These are phyloP conservation scores for Alternaria hordeiaustralica DNA, from an alignment of 2,329 filamentous ascomycete species.

Conservation along the genomic window DNA sequence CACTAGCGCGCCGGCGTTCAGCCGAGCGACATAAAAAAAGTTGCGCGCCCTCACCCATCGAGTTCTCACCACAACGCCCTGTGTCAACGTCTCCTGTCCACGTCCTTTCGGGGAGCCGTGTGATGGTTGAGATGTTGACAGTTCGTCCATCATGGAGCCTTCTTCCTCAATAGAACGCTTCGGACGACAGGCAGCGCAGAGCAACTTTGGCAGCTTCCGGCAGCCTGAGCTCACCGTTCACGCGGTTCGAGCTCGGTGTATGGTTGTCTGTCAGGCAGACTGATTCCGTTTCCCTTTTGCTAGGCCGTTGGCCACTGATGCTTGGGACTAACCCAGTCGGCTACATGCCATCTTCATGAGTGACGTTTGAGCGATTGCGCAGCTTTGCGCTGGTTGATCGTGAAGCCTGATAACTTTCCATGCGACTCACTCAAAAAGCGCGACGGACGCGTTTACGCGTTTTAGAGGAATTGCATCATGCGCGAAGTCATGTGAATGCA, in stretches of 20 bases:
- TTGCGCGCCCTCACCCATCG: slow-evolving; percentile 26
- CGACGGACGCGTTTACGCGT: not conserved
- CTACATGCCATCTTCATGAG: slow-evolving; percentile 63
- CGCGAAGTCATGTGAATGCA: not conserved
- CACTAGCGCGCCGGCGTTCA: slow-evolving; percentile 21
- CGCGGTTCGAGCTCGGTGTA: slow-evolving; percentile 49
- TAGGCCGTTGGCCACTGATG: slow-evolving; percentile 90
- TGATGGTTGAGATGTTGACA: slow-evolving; percentile 80
- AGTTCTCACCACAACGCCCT: slow-evolving; percentile 69
- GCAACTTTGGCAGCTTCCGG: slow-evolving; percentile 63
- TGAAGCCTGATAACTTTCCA: not conserved
- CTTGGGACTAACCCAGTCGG: slow-evolving; percentile 84
- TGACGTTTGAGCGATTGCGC: not conserved
- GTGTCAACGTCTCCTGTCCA: slow-evolving; percentile 80
- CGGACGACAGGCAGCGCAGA: slow-evolving; percentile 92
- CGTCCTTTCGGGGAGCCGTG: slow-evolving; percentile 53
- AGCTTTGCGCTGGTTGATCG: not conserved
- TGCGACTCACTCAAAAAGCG: not conserved
- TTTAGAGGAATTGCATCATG: not conserved
- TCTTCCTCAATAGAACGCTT: slow-evolving; percentile 75
- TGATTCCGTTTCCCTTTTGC: slow-evolving; percentile 71
- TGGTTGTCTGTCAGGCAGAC: slow-evolving; percentile 42
- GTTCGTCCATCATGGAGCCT: slow-evolving; percentile 83
- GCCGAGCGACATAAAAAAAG: slow-evolving; percentile 38
- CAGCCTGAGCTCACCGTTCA: slow-evolving; percentile 57